Evolutionary conservation across 2,329 filamentous ascomycete genomes (phyloP).

Genomic region (Xylariomycetidae sp.): DNA sequence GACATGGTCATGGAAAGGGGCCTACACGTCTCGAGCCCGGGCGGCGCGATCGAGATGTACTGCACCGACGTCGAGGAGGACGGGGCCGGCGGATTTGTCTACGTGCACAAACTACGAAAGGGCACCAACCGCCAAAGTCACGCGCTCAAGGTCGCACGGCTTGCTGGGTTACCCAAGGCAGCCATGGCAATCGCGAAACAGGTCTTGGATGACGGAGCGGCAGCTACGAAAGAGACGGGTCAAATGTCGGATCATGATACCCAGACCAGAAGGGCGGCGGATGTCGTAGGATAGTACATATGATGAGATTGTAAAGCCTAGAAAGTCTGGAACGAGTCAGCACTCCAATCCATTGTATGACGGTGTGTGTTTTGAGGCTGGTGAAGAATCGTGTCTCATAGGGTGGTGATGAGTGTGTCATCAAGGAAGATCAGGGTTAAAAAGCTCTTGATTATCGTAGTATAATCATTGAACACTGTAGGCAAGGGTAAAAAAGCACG

Average conservation of each 20-base stretch:
- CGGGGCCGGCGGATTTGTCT: conserved; percentile 65
- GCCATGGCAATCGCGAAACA: conserved; percentile 62
- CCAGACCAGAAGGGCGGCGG: conserved; percentile 5
- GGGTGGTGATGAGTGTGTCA: conserved; percentile 49
- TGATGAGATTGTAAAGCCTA: conserved; percentile 4
- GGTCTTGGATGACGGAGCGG: conserved; percentile 28
- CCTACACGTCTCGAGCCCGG: conserved; percentile 28
- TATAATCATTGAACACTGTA: conserved; percentile 47
- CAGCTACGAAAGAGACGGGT: not conserved
- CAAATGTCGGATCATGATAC: conserved; percentile 8
- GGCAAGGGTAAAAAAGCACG: conserved; percentile 4
- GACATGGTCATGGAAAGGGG: conserved; percentile 61
- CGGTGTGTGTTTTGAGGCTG: conserved; percentile 5
- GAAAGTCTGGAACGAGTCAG: conserved; percentile 14
- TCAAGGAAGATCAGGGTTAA: conserved; percentile 59
- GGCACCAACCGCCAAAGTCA: conserved; percentile 86
- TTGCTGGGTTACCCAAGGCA: conserved; percentile 73
- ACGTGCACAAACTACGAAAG: conserved; percentile 72
- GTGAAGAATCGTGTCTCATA: conserved; percentile 44
- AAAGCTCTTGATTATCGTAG: conserved; percentile 55
- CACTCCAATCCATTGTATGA: conserved; percentile 3
- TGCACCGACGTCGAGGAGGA: conserved; percentile 87
- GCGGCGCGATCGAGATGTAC: conserved; percentile 59
- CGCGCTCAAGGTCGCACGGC: conserved; percentile 84
- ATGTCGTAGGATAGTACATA: conserved; percentile 8